Base-by-base conservation (phyloP, 371 early-diverging fungal species). In the Mortierella sp. region DNA sequence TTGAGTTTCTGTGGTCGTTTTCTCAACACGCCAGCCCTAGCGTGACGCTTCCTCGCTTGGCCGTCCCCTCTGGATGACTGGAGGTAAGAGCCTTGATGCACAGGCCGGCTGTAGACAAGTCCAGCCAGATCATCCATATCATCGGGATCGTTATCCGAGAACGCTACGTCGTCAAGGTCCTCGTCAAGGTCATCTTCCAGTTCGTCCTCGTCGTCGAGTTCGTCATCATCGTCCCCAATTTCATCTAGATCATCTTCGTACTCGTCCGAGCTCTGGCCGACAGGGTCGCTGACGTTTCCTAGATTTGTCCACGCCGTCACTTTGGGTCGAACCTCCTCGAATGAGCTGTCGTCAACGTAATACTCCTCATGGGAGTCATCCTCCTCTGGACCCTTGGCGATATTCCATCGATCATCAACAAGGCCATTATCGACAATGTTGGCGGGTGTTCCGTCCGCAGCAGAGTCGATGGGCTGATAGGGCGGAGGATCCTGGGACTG, bases 171-270 rank as follows among this genome's bases (percentile, higher is more conserved):
- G 2, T 82, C 82, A 16, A 69, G 70, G 19, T 82, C 77, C 4
- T 83, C 80, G 16, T 79, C 83, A 3, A 71, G 71, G 24, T 73
- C 70, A 14, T 78, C 71, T 31, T 83, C 74, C 43, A 64, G 52
- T 10, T 75, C 75, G 6, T 74, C 71, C 8, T 72, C 74, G 14
- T 61, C 70, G 19, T 74, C 76, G 19, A 58, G 48, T 16, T 78
- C 79, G 2, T 77, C 77, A 34, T 72, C 76, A 11, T 76, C 75
- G 43, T 72, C 76, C 16, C 22, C 39, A 14, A 55, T 69, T 0
- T 76, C 80, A 45, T 74, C 83, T 37, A 74, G 48, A 24, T 76
- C 85, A 37, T 85, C 80, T 7, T 76, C 71, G 41, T 73, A 71
- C 8, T 76, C 73, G 31, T 77, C 78, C 11, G 78, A 78, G 69